Evolutionary conservation across 225 moss, liverwort and hornwort species (phyloP), one percentile per base, ranked within the genome.

Genomic region (Polytrichum commune): DNA sequence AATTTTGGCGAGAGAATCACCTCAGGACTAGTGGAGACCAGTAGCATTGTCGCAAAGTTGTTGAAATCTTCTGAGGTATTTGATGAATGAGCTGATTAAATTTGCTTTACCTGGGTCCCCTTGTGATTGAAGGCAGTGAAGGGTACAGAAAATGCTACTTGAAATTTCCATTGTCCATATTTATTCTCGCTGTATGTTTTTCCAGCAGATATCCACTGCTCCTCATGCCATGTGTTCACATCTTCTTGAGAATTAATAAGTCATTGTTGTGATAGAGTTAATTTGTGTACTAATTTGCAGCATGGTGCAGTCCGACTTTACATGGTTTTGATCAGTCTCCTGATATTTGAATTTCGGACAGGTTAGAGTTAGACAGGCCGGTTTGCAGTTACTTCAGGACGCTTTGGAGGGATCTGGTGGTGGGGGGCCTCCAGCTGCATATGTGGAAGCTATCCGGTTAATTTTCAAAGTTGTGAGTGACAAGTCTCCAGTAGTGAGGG

Each of bases 391-490:
- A 60, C 82, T 99, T 75, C 93, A 93, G 80, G 98, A 99, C 88
- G 98, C 95, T 63, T 75, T 99, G 71, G 95, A 93, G 76, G 98
- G 98, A 68, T 93, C 92, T 16, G 91, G 93, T 61, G 92, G 95
- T 61, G 98, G 98, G 74, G 95, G 91, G 29, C 85, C 95, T 16
- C 66, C 74, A 28, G 79, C 81, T 77, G 93, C 90, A 25, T 95
- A 99, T 74, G 77, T 88, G 8, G 98, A 99, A 83, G 89, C 95
- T 54, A 85, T 99, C 69, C 85, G 90, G 73, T 84, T 99, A 56
- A 91, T 99, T 54, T 87, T 90, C 62, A 95, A 82, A 77, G 69
- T 89, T 65, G 86, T 88, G 60, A 68, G 86, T 46, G 98, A 99
- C 69, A 95, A 91, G 80, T 91, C 91, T 9, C 81, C 91, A 29